phyloP scores from a whole-genome alignment of 805 yeast genomes.

The Monosporozyma aquatica region DNA sequence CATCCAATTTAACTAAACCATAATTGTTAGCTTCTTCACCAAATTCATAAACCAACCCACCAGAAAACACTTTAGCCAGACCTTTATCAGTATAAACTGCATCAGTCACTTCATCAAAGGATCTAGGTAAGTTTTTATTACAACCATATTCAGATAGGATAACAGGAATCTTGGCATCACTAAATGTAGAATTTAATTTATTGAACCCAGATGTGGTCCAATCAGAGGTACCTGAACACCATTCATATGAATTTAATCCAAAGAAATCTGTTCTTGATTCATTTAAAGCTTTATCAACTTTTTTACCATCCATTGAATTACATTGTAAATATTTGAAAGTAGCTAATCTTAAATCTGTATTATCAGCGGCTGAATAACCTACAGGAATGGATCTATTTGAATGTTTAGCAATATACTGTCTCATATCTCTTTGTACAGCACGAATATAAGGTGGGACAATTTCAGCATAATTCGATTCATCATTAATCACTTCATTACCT shows the following conservation, averaged over 20 bases:
- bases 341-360: conserved; percentile 54
- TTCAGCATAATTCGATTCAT: conserved; percentile 48
- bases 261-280: conserved; percentile 73
- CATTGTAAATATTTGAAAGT: conserved; percentile 79
- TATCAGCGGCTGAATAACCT: conserved; percentile 95
- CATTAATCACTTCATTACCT: conserved; percentile 89
- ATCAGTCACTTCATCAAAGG: conserved; percentile 68
- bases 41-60: conserved; percentile 91
- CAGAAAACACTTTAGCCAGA: conserved; percentile 59
- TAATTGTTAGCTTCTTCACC: conserved; percentile 67
- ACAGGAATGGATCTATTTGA: conserved; percentile 76
- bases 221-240: conserved; percentile 64
- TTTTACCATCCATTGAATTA: conserved; percentile 44
- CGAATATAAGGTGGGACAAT: conserved; percentile 71
- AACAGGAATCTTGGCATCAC: conserved; percentile 55
- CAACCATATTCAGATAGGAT: conserved; percentile 80
- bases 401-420: conserved; percentile 61
- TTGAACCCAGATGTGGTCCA: conserved; percentile 67
- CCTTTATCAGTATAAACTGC: conserved; percentile 51
- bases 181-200: conserved; percentile 45
- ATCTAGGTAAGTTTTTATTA: conserved; percentile 66
- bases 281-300: conserved; percentile 39
- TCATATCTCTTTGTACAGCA: conserved; percentile 89
- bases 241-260: conserved; percentile 79
- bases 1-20: conserved; percentile 57